Evolutionary conservation across 2,329 filamentous ascomycete genomes (phyloP), one percentile per base, ranked within the genome.

Genomic region (Nannizziopsis barbatae): DNA sequence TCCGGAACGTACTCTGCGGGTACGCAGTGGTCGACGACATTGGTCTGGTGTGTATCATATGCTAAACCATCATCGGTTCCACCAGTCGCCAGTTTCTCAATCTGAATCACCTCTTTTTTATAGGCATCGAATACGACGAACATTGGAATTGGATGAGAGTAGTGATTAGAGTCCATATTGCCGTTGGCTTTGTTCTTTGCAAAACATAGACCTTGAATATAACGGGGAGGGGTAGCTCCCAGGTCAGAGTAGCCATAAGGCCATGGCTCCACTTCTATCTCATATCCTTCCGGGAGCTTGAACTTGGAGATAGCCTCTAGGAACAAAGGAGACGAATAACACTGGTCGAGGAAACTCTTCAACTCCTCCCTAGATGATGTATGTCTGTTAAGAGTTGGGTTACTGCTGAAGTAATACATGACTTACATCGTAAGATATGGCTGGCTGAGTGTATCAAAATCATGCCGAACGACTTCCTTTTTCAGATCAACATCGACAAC

Each of bases 141-240:
- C 47, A 79, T 68, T 5, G 75, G 76, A n/a, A 82, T 63, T 0
- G 78, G 79, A 54, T 75, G 80, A 1, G 71, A 71, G 58, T 81
- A 82, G 57, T 81, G 77, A 55, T 83, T 82, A 1, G 76, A 72
- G 57, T 82, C 76, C 1, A 60, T 62, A 32, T 76, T 75, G 11
- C 68, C 66, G 48, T 59, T 70, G 41, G 63, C 58, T 5, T 59
- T 69, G 44, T 74, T 69, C 51, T 67, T 66, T 0, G 73, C 75
- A 53, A 77, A 77, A 55, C 72, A 75, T 3, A 78, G 59, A 1
- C 71, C 71, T 58, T 77, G 75, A 57, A 76, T 75, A 56, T 72
- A 76, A 40, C 75, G 69, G 20, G 63, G 59, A 42, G 70, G 70
- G 27, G 73, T 67, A 15, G 73, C 70, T 1, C 63, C 67, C 6